Base-by-base conservation (phyloP, 2,329 filamentous ascomycete genomes). In the Xylaria sp. region DNA sequence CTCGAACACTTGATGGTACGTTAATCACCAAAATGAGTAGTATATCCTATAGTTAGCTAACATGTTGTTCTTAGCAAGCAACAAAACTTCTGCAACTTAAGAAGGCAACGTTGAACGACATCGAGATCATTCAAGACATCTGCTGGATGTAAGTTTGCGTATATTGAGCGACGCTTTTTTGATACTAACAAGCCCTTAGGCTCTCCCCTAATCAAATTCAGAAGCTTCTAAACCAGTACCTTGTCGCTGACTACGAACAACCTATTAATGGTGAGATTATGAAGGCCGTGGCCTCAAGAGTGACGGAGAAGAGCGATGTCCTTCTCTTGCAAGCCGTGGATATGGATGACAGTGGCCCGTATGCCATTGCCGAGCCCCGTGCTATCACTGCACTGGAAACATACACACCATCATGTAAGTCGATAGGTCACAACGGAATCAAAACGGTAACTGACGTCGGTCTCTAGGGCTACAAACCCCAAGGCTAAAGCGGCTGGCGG, bases 221-320 rank as follows among this genome's bases (percentile, higher is more conserved):
- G 82, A 99, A 99, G 84, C 88, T 99, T 39, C 86, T 99, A 73
- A 99, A 99, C 82, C 96, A 99, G 81, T 99, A 99, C 79, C 88
- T 99, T 57, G 95, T 99, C 65, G 96, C 96, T 68, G 96, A 99
- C 82, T 99, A 99, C 81, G 96, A 99, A 82, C 96, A 98, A 82
- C 96, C 96, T 45, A 99, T 99, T 82, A 98, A 99, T 77, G 96
- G 95, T 78, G 96, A 99, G 81, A 99, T 99, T 79, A 99, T 99
- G 96, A 99, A 99, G 84, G 96, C 96, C 7, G 97, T 99, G 61
- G 96, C 97, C 7, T 97, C 94, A 47, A 89, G 94, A 61, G 96
- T 99, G 55, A 98, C 95, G 1, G 96, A 99, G 84, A 99, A 99
- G 90, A 97, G 94, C 76, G 96, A 98, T 75, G 94, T 98, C 2